Conservation (phyloP, 371 early-diverging fungal genomes). For the Mortierella sp. region DNA sequence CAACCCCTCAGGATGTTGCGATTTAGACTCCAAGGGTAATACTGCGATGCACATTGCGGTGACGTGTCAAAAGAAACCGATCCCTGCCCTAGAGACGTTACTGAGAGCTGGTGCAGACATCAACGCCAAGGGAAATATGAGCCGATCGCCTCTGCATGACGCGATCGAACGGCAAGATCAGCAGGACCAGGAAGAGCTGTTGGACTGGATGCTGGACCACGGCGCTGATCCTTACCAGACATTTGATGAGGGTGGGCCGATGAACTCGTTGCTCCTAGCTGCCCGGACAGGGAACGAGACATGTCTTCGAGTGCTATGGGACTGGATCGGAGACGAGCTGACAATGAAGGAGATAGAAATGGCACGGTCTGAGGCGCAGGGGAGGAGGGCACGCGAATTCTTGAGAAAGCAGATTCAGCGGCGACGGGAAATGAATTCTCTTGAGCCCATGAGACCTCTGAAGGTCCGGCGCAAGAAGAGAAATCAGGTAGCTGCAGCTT, state of each 20-base stretch:
- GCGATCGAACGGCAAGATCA: conserved; percentile 47
- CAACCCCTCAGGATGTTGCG: conserved; percentile 38
- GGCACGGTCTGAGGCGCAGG: conserved; percentile 48
- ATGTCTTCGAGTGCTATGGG: conserved; percentile 45
- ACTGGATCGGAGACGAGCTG: conserved; percentile 54
- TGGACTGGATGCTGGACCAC: conserved; percentile 54
- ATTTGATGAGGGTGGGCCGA: conserved; percentile 36
- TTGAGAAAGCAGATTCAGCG: conserved; percentile 51
- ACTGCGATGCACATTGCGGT: conserved; percentile 50
- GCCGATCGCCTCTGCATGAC: conserved; percentile 50
- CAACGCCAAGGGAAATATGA: conserved; percentile 42
- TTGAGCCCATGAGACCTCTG: conserved; percentile 31
- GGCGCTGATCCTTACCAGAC: conserved; percentile 54
- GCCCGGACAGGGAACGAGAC: conserved; percentile 46
- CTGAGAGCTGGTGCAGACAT: conserved; percentile 44
- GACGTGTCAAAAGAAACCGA: conserved; percentile 42
- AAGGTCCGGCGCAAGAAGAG: conserved; percentile 32
- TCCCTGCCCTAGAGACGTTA: conserved; percentile 35
- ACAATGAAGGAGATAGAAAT: conserved; percentile 55
- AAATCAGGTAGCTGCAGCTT: neutral
- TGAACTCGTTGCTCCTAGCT: conserved; percentile 46
- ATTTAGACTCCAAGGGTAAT: conserved; percentile 42
- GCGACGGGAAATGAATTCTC: conserved; percentile 48
- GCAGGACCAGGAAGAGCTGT: conserved; percentile 40
- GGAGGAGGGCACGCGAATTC: conserved; percentile 49